Base-by-base conservation (phyloP, 2,329 filamentous ascomycete species). In the Claviceps lovelessii region DNA sequence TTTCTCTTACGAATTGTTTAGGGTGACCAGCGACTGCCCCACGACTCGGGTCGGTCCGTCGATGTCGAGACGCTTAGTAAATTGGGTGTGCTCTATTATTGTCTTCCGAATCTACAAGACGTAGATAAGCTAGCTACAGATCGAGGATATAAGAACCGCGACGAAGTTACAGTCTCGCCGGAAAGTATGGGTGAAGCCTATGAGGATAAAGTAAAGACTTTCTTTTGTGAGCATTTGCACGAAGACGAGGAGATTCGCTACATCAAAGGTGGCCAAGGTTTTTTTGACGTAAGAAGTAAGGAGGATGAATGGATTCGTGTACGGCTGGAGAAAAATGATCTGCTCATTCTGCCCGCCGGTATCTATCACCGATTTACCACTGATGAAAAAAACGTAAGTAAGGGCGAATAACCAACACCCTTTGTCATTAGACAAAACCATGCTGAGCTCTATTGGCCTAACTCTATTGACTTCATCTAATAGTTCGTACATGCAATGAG, bases 211-310 rank as follows among this genome's bases (percentile, higher is more conserved):
- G 89, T 98, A 59, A 90, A 89, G 74, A 81, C 72, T 61, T 98
- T 98, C 75, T 98, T 97, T 74, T 70, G 86, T 63, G 93, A 98
- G 76, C 93, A 98, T 69, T 70, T 98, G 63, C 93, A 98, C 68
- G 93, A 98, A 74, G 93, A 98, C 62, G 93, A 98, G 73, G 93
- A 98, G 77, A 98, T 98, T 61, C 78, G 93, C 50, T 98, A 96
- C 65, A 90, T 98, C 61, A 77, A 89, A 37, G 90, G 85, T 58
- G 93, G 93, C 0, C 79, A 81, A 54, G 93, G 93, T 0, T 98
- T 86, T 70, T 98, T 98, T 67, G 93, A 98, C 70, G 90, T 98
- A 3, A 77, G 93, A 51, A 85, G 82, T 64, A 76, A 86, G 68
- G 80, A 79, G 23, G 91, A 97, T 65, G 82, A 86, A 60, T 98